phyloP scores from a whole-genome alignment of 768 basidiomycete genomes.

The Naganishia vishniacii region DNA sequence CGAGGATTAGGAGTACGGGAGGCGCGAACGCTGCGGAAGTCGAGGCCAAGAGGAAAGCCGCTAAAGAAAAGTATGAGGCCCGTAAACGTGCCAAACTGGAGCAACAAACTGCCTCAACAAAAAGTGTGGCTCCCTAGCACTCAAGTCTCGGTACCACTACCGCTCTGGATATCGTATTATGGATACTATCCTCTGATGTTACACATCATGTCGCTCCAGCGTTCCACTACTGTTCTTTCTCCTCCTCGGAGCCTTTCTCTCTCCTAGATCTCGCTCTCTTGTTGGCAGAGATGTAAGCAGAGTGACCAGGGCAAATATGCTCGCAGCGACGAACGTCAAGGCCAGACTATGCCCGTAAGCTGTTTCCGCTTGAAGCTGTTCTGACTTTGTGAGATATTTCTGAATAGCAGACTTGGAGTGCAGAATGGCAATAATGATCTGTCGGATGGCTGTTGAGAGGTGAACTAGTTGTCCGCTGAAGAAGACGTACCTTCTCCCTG shows the following conservation, averaged over 20 bases:
- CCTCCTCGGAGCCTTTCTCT: neutral
- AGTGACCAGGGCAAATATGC: constrained; percentile 15
- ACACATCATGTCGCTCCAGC: constrained; percentile 7
- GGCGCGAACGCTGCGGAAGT: constrained; percentile 41
- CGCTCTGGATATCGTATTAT: neutral
- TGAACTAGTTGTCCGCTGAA: neutral
- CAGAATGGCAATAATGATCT: constrained; percentile 39
- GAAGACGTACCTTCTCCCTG: constrained; percentile 31
- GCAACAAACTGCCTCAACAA: constrained; percentile 11
- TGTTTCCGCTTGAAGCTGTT: constrained; percentile 31
- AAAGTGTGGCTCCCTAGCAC: neutral
- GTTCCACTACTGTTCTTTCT: constrained; percentile 7
- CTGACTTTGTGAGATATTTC: constrained; percentile 27
- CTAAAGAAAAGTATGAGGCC: constrained; percentile 42
- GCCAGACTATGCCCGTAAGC: constrained; percentile 38
- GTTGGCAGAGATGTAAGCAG: constrained; percentile 19
- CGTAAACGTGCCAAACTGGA: constrained; percentile 43
- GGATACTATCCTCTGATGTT: neutral
- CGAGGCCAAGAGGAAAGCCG: constrained; percentile 41
- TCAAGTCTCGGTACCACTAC: too few species aligned
- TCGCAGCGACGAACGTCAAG: constrained; percentile 23
- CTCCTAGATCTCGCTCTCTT: constrained; percentile 23
- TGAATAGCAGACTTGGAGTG: constrained; percentile 44
- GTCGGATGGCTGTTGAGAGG: constrained; percentile 1
- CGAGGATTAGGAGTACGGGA: constrained; percentile 43